Evolutionary conservation across 2,329 filamentous ascomycete species (phyloP), one percentile per base, ranked within the genome.

Genomic region (Stachybotrys elegans): DNA sequence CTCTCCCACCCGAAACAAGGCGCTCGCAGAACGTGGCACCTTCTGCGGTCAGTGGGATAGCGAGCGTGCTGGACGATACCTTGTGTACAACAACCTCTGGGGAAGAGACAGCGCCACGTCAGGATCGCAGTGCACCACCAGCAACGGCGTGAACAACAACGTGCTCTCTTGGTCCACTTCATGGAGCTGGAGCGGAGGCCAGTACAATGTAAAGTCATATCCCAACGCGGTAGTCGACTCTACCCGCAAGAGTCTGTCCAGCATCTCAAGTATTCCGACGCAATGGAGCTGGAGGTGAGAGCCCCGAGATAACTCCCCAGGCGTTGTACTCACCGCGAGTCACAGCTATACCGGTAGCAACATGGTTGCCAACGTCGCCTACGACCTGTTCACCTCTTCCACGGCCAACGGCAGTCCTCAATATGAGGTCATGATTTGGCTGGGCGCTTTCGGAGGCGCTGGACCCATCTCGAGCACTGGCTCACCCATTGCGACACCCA

Each of bases 281-380:
- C 57, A 55, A 7, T 62, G 65, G 57, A 50, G 52, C 14, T 68
- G 61, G 57, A 55, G 46, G 53, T 66, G 51, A 38, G 52, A 9
- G 25, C 25, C 36, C 32, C 31, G 40, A 12, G 27, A 32, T 5
- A 27, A 22, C 40, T 43, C 19, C n/a, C n/a, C n/a, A n/a, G n/a
- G n/a, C n/a, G n/a, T 29, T 14, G 14, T 9, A 14, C 25, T 29
- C 8, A 29, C 25, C 25, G 38, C 5, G 16, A 19, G 20, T 2
- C 1, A 5, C 17, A 54, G 50, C 42, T 78, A 80, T 60, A 67
- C 65, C 5, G 74, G 73, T 49, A 62, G 61, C 38, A 55, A 58
- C 45, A 53, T 81, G 40, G 63, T 78, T 32, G 74, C 75, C 36
- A 69, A 82, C 53, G 78, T 83, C 12, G 67, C 77, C 19, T 82